Evolutionary conservation across 371 early-diverging fungal species (phyloP).

Genomic region (Synchytrium microbalum): DNA sequence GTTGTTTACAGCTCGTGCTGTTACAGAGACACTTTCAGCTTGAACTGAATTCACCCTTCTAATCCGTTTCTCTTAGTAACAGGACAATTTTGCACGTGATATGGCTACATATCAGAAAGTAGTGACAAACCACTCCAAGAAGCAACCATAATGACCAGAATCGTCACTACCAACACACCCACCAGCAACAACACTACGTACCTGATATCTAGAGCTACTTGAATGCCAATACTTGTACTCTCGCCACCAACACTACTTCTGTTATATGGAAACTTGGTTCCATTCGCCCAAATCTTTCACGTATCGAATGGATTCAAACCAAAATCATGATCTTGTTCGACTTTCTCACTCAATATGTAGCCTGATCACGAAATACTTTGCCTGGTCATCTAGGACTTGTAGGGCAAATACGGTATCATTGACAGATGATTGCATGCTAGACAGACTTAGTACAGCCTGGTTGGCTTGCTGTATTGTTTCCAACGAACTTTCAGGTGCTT

Average conservation of each 20-base stretch:
- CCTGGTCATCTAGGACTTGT: conserved; percentile 81
- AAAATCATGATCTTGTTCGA: conserved; percentile 61
- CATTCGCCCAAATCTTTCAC: conserved; percentile 80
- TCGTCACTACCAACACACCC: conserved; percentile 76
- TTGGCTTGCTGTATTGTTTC: conserved; percentile 97
- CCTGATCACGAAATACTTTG: conserved; percentile 68
- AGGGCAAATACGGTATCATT: conserved; percentile 86
- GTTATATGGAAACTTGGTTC: conserved; percentile 37
- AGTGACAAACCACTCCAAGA: conserved; percentile 70
- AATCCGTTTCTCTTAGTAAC: conserved; percentile 1
- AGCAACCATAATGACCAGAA: conserved; percentile 69
- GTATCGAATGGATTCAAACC: conserved; percentile 87
- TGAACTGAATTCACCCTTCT: too few relatives aligned
- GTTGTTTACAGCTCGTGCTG: too few relatives aligned
- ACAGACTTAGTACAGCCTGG: conserved; percentile 94
- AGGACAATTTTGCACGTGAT: conserved; percentile 95
- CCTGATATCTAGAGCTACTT: conserved; percentile 57
- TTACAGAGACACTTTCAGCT: too few relatives aligned
- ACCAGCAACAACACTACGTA: conserved; percentile 66
- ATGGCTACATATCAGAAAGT: conserved; percentile 73
- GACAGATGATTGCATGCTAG: conserved; percentile 86
- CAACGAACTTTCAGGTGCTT: conserved; percentile 87
- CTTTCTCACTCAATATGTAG: conserved; percentile 67
- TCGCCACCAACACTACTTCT: conserved; percentile 27
- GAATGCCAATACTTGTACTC: conserved; percentile 24